Evolutionary conservation across 2,329 filamentous ascomycete species (phyloP), one percentile per base, ranked within the genome.

Genomic region (Plectosphaerella cucumerina): DNA sequence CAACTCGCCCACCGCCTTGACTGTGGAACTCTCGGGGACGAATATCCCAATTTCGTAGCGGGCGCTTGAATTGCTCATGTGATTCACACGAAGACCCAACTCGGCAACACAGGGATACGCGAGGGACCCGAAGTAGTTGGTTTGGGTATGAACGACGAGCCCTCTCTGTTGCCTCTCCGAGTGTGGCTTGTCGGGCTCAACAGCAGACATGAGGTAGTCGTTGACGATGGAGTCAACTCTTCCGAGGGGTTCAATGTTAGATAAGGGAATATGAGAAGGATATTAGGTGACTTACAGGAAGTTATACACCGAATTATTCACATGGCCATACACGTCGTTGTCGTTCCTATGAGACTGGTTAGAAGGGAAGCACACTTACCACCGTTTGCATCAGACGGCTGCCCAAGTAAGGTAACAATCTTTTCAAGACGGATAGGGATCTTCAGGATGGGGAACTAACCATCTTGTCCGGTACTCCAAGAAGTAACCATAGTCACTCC

Each of bases 1-100:
- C 44, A 46, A 31, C 31, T 46, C 44, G n/a, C 86, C 59, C 47
- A 65, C 71, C 35, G 82, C 78, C 57, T 73, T 67, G 17, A 20
- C 48, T 37, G 15, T 37, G 11, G 26, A 10, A 46, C 31, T 33
- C n/a, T 33, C 44, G n/a, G n/a, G 23, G 26, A 33, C 8, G 23
- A 46, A 46, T 6, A 46, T 46, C 9, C 44, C 44, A 9, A 46
- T 46, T 33, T 46, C 44, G 44, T 46, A 46, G 22, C 44, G 44
- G 12, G 22, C 44, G 44, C 44, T 46, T 18, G 44, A 46, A 5
- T 23, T 31, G 22, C 44, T 21, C 44, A 46, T 23, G 22, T 31
- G 44, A 17, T 46, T 46, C 6, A 46, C 31, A 10, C 44, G 18
- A 18, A 46, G 44, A 31, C 44, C 44, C 22, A 46, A 46, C 44